phyloP scores from a whole-genome alignment of 257 asterid genomes.

The Verbascum thapsus region DNA sequence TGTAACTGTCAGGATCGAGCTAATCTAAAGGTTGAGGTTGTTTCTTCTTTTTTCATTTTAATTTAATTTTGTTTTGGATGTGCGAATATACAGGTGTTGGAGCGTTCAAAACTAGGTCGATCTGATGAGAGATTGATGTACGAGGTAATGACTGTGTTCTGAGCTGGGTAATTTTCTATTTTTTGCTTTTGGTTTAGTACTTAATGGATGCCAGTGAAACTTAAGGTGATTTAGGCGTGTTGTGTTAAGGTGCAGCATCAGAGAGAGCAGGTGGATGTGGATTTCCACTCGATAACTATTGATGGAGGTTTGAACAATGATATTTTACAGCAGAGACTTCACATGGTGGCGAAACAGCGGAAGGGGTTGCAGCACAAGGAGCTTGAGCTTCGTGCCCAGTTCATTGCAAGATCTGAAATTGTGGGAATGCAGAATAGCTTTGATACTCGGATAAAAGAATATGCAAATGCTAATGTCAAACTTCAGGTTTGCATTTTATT shows the following conservation, averaged over 20 bases:
- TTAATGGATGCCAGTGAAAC: conserved; percentile 28
- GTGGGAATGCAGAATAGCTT: conserved; percentile 53
- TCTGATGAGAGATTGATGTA: conserved; percentile 83
- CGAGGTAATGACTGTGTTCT: conserved; percentile 54
- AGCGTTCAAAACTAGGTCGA: conserved; percentile 63
- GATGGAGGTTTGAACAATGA: conserved; percentile 61
- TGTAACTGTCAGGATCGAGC: background rate
- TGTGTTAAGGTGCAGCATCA: conserved; percentile 77
- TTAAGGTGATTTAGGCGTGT: conserved; percentile 41
- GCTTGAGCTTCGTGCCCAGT: conserved; percentile 75
- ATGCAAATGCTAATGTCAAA: conserved; percentile 49
- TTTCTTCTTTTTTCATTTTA: background rate
- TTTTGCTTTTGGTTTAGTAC: background rate
- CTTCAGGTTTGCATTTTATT: conserved; percentile 55
- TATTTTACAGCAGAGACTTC: conserved; percentile 71
- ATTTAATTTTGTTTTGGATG: background rate
- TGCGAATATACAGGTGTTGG: conserved; percentile 49
- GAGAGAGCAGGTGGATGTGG: conserved; percentile 70
- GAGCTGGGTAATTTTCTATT: background rate
- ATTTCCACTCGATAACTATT: conserved; percentile 64
- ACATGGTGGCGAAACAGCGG: conserved; percentile 58
- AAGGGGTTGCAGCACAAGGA: conserved; percentile 79
- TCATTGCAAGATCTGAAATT: conserved; percentile 60
- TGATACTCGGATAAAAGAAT: conserved; percentile 67
- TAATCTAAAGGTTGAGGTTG: background rate